phyloP scores from a whole-genome alignment of 768 basidiomycete genomes.

The Phaeotremella fagi region DNA sequence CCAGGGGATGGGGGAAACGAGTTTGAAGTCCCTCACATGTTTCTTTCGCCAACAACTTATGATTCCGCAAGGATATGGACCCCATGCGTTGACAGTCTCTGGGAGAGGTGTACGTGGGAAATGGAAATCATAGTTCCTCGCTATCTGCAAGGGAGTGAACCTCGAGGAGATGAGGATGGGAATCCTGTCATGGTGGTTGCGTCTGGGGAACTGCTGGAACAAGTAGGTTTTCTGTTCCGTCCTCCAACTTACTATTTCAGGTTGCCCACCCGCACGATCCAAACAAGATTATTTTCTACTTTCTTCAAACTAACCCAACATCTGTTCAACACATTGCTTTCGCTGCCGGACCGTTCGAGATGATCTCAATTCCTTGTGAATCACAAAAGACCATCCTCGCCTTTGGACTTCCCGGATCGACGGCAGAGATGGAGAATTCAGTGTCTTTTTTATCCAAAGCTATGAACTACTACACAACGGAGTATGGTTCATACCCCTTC shows the following conservation, averaged over 20 bases:
- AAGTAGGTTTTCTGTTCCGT: constrained; percentile 53
- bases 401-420: constrained; percentile 87
- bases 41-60: constrained; percentile 77
- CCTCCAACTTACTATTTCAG: constrained; percentile 49
- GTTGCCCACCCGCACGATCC: constrained; percentile 90
- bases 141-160: constrained; percentile 50
- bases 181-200: constrained; percentile 82
- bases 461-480: constrained; percentile 80
- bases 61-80: constrained; percentile 97
- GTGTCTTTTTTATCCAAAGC: constrained; percentile 74
- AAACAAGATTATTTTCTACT: constrained; percentile 90
- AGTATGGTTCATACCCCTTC: constrained; percentile 95
- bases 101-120: constrained; percentile 98
- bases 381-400: constrained; percentile 62
- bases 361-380: constrained; percentile 55
- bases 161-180: constrained; percentile 49
- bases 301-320: constrained; percentile 75
- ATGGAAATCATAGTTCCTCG: constrained; percentile 88
- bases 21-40: constrained; percentile 76
- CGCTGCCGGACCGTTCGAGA: constrained; percentile 89
- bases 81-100: constrained; percentile 89
- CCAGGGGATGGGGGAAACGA: constrained; percentile 34
- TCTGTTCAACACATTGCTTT: constrained; percentile 96
- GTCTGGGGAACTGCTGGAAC: constrained; percentile 91
- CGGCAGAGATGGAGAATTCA: constrained; percentile 64